A percentile compares a stretch with the other conserved stretches of the same genome.
These are phyloP conservation scores for Diplodia scrobiculata DNA, from an alignment of 2,329 filamentous ascomycete genomes.

Conservation along the genomic window DNA sequence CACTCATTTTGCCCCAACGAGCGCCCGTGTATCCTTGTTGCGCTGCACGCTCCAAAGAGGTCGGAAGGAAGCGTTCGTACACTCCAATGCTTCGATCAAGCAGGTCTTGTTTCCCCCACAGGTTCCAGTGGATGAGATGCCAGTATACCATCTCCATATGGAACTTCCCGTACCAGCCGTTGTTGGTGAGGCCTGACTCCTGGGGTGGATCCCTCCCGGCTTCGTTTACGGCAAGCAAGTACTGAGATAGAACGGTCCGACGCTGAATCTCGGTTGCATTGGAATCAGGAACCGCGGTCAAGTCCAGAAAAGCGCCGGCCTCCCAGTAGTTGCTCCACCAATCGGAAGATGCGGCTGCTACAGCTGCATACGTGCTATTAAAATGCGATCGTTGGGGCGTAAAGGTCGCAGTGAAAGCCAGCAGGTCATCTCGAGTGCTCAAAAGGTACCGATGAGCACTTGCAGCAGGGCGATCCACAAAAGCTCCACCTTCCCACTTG, in stretches of 20 bases:
- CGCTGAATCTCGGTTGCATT: slow-evolving; percentile 56
- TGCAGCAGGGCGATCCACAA: slow-evolving; percentile 41
- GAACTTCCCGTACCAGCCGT: slow-evolving; percentile 61
- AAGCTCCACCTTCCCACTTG: slow-evolving; percentile 44
- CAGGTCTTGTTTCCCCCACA: slow-evolving; percentile 54
- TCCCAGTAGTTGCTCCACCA: slow-evolving; percentile 58
- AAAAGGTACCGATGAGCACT: slow-evolving; percentile 52
- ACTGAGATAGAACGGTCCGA: slow-evolving; percentile 58
- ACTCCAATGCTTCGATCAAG: slow-evolving; percentile 52
- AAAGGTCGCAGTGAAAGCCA: slow-evolving; percentile 37
- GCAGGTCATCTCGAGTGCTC: slow-evolving; percentile 35
- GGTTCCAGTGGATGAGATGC: slow-evolving; percentile 56
- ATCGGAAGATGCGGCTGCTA: slow-evolving; percentile 40
- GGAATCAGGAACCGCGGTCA: slow-evolving; percentile 46
- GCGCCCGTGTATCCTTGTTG: slow-evolving; percentile 49
- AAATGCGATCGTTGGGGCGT: slow-evolving; percentile 33
- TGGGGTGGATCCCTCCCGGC: slow-evolving; percentile 55
- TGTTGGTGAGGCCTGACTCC: slow-evolving; percentile 54
- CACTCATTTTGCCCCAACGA: slow-evolving; percentile 60
- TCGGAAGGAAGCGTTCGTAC: slow-evolving; percentile 53
- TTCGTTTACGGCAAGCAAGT: slow-evolving; percentile 57
- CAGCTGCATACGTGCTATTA: slow-evolving; percentile 32
- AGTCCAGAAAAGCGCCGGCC: slow-evolving; percentile 56
- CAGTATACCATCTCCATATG: slow-evolving; percentile 60
- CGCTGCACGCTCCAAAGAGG: slow-evolving; percentile 42